Evolutionary conservation across 2,329 filamentous ascomycete genomes (phyloP), one percentile per base, ranked within the genome.

Genomic region (Bipolaris gigantea): DNA sequence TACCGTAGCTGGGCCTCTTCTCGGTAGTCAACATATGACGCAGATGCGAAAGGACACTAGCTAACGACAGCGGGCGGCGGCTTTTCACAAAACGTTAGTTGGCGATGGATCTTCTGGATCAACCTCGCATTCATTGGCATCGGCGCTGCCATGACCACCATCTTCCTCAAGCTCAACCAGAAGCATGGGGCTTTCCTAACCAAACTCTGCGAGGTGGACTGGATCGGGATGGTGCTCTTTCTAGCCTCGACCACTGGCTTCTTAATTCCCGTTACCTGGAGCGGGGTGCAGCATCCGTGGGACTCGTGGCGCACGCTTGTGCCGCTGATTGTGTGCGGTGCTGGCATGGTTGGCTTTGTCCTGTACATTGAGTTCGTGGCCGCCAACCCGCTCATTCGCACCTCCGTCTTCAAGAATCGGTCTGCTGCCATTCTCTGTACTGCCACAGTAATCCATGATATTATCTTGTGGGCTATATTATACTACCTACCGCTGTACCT

Each of bases 101-200:
- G 84, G 85, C 72, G 81, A 8, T 88, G 85, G 85, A 81, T 88
- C 10, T 86, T 87, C 65, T 89, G 81, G 79, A 78, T 86, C 61
- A 88, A 87, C 59, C 71, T 86, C 1, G 83, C 84, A 2, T 80
- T 86, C 62, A 76, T 80, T 27, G 81, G 73, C 2, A 53, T 83
- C n/a, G 80, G 79, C 2, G 68, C 75, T 15, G 59, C 79, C 34
- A 69, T 83, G 59, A 73, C 83, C 15, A 71, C 78, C 0, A 39
- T 85, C 21, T 85, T 84, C 70, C 72, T 86, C 13, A 76, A 78
- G n/a, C 75, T 85, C 40, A 76, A 80, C 49, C 73, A 78, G 48
- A 67, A 79, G 7, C 78, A 80, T 0, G 76, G 74, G 41, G 75
- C 76, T n/a, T 71, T 84, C 46, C 19, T 73, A 1, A 65, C 74